Conservation (phyloP, 257 asterid species). For the Avicennia marina region DNA sequence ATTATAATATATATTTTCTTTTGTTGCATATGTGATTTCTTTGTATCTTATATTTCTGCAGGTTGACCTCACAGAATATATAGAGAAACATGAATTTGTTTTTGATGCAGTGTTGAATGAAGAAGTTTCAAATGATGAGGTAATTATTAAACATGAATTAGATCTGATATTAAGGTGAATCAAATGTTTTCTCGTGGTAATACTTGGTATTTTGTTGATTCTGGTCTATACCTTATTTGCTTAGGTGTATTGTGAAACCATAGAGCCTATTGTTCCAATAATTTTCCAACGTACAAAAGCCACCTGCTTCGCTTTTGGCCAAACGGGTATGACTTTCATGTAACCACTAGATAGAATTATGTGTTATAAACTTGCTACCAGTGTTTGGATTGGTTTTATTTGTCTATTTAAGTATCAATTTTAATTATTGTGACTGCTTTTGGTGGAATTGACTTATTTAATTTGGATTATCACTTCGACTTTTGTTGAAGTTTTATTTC, state of each 20-base stretch:
- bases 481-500: constrained; percentile 1
- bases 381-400: background rate
- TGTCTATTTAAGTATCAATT: background rate
- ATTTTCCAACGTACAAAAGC: constrained; percentile 91
- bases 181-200: background rate
- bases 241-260: constrained; percentile 74
- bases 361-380: constrained; percentile 11
- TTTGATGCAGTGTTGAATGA: constrained; percentile 96
- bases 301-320: constrained; percentile 93
- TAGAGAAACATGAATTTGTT: constrained; percentile 96
- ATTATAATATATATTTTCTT: too few species aligned
- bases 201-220: constrained; percentile 13
- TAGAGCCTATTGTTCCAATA: constrained; percentile 80
- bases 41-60: too few species aligned
- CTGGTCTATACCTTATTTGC: background rate
- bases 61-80: constrained; percentile 94
- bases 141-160: constrained; percentile 24
- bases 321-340: constrained; percentile 36
- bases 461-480: background rate
- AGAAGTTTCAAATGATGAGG: constrained; percentile 99
- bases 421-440: background rate
- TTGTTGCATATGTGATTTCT: too few species aligned
- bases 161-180: background rate
- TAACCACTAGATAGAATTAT: background rate
- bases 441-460: background rate